phyloP scores from a whole-genome alignment of 768 basidiomycete species.

The Termitomyces sp. region DNA sequence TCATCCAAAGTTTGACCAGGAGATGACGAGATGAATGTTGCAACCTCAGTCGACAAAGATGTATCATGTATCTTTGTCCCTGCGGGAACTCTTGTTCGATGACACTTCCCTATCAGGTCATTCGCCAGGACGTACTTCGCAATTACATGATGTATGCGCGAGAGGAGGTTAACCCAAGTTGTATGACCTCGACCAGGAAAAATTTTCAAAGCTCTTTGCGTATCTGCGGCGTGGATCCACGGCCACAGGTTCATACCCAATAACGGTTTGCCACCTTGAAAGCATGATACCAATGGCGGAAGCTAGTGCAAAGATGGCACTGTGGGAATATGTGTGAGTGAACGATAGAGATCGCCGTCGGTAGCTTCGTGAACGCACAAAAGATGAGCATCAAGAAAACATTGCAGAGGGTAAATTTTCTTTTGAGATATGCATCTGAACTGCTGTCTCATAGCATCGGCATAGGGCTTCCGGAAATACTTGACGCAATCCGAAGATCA shows the following conservation, averaged over 20 bases:
- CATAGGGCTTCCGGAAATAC: slow-evolving; percentile 73
- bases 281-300: slow-evolving; percentile 99
- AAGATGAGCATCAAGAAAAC: slow-evolving; percentile 99
- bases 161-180: slow-evolving; percentile 90
- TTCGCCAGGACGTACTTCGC: slow-evolving; percentile 91
- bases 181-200: slow-evolving; percentile 93
- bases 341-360: slow-evolving; percentile 96
- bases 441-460: neutral
- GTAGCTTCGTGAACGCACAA: slow-evolving; percentile 93
- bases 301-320: slow-evolving; percentile 96
- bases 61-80: slow-evolving; percentile 30
- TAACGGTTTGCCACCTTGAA: slow-evolving; percentile 96
- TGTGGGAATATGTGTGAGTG: slow-evolving; percentile 90
- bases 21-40: slow-evolving; percentile 89
- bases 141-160: slow-evolving; percentile 99
- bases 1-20: slow-evolving; percentile 88
- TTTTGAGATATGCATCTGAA: neutral
- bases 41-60: slow-evolving; percentile 83
- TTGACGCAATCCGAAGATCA: slow-evolving; percentile 93
- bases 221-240: slow-evolving; percentile 94
- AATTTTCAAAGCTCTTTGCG: slow-evolving; percentile 88
- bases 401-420: slow-evolving; percentile 72
- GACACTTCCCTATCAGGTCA: slow-evolving; percentile 52
- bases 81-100: neutral
- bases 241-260: slow-evolving; percentile 97